These are phyloP conservation scores for Verticillium dahliae DNA, from an alignment of 2,329 filamentous ascomycete species.

Conservation along the genomic window DNA sequence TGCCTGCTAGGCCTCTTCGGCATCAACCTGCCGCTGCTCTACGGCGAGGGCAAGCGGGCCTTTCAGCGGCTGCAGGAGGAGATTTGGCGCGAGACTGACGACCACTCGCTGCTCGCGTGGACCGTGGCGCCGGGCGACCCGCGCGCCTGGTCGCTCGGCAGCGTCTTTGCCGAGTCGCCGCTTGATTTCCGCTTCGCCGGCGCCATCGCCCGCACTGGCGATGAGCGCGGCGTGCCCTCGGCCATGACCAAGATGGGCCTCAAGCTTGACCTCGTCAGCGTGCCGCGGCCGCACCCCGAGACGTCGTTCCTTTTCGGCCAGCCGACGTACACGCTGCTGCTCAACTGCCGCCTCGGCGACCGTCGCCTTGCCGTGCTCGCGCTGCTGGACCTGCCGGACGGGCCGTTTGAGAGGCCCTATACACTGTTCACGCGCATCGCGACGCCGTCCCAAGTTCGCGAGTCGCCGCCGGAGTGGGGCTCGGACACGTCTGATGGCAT, in stretches of 20 bases:
- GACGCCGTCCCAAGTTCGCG: not conserved
- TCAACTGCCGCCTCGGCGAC: not conserved
- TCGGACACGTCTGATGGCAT: too few species aligned
- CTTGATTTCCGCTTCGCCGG: not conserved
- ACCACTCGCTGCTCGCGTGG: conserved; percentile 18
- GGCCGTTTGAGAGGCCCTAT: not conserved
- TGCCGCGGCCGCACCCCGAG: not conserved
- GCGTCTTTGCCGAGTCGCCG: not conserved
- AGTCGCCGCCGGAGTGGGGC: too few species aligned
- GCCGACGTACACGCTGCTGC: not conserved
- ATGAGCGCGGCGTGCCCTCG: not conserved
- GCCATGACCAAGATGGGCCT: not conserved
- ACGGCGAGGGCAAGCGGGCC: conserved; percentile 19
- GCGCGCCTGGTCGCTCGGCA: not conserved
- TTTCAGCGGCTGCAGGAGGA: conserved; percentile 16
- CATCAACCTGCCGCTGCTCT: conserved; percentile 23
- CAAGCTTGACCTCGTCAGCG: not conserved
- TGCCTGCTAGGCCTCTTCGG: conserved; percentile 23
- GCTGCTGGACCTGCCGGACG: not conserved
- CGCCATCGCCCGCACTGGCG: not conserved
- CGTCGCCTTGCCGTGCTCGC: not conserved
- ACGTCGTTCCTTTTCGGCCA: not conserved
- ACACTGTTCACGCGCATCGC: not conserved
- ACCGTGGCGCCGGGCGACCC: conserved; percentile 9
- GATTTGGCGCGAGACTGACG: conserved; percentile 13